These are phyloP conservation scores for Zizania palustris DNA, from an alignment of 202 grass and related monocot genomes.

Conservation along the genomic window DNA sequence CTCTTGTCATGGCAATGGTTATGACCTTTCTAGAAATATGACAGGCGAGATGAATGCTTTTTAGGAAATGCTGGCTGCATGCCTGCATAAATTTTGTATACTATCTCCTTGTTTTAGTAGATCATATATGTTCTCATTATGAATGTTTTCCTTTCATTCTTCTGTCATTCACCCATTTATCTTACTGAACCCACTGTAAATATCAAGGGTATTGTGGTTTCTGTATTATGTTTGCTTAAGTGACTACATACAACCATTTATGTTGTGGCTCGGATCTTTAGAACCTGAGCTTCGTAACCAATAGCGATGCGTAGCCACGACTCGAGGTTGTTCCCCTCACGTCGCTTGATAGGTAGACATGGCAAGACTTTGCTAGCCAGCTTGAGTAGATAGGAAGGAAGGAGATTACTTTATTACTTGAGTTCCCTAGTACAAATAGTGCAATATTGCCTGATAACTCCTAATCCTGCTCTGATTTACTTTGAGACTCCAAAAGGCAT, in stretches of 20 bases:
- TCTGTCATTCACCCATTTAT: conserved; percentile 14
- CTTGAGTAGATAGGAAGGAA: too few species aligned
- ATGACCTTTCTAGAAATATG: conserved; percentile 53
- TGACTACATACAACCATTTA: not conserved
- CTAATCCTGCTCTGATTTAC: too few species aligned
- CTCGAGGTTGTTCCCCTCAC: too few species aligned
- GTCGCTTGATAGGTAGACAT: too few species aligned
- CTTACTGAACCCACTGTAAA: conserved; percentile 15
- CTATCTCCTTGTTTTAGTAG: not conserved
- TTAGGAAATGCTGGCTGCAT: conserved; percentile 34
- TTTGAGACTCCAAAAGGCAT: too few species aligned
- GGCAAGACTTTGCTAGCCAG: too few species aligned
- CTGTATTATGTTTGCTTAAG: not conserved
- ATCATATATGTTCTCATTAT: not conserved
- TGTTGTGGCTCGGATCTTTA: too few species aligned
- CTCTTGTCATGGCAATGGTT: conserved; percentile 75
- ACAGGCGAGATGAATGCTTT: not conserved
- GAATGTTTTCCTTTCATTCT: conserved; percentile 16
- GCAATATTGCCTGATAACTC: too few species aligned
- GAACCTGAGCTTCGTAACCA: too few species aligned
- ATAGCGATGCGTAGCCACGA: too few species aligned
- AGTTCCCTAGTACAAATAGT: too few species aligned
- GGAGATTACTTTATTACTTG: too few species aligned
- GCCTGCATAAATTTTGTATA: not conserved
- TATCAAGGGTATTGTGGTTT: not conserved